Evolutionary conservation across 352 stramenopile genomes (phyloP).

Genomic region (Phytopythium chamaehyphon): DNA sequence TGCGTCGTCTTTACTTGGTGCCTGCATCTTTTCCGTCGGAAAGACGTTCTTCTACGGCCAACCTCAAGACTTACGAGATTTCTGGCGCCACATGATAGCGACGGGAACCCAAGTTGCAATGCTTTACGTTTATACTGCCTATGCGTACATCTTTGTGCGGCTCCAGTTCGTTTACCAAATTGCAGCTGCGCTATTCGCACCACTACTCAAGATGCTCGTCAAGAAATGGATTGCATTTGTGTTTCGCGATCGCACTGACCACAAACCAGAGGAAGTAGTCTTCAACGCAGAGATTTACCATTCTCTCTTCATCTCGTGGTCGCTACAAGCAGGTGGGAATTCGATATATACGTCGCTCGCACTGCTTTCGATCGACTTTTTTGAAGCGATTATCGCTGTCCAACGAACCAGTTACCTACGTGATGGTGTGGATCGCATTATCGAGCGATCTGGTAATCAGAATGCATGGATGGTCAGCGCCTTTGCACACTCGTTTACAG

Average conservation of each 20-base stretch:
- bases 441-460: no score
- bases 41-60: no score
- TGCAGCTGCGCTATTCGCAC: constrained; percentile 13
- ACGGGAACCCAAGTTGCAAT: neutral
- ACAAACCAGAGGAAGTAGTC: constrained; percentile 15
- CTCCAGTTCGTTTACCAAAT: constrained; percentile 6
- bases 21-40: no score
- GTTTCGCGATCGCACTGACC: constrained; percentile 13
- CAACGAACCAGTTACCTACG: no score
- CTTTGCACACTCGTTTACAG: no score
- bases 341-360: constrained; percentile 10
- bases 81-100: no score
- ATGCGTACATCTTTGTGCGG: constrained; percentile 17
- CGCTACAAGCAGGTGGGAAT: constrained; percentile 14
- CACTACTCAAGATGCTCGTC: constrained; percentile 14
- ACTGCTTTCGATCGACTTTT: constrained; percentile 15
- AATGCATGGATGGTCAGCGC: no score
- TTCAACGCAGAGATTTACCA: constrained; percentile 26
- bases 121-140: constrained; percentile 17
- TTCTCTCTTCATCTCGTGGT: constrained; percentile 19
- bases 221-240: constrained; percentile 22
- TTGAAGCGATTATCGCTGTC: constrained; percentile 10
- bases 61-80: no score
- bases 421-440: no score
- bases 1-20: no score